Percentiles rank a stretch among this genome's conserved stretches.
phyloP scores from a whole-genome alignment of 768 basidiomycete genomes.

The Hygrophorus pudorinus region DNA sequence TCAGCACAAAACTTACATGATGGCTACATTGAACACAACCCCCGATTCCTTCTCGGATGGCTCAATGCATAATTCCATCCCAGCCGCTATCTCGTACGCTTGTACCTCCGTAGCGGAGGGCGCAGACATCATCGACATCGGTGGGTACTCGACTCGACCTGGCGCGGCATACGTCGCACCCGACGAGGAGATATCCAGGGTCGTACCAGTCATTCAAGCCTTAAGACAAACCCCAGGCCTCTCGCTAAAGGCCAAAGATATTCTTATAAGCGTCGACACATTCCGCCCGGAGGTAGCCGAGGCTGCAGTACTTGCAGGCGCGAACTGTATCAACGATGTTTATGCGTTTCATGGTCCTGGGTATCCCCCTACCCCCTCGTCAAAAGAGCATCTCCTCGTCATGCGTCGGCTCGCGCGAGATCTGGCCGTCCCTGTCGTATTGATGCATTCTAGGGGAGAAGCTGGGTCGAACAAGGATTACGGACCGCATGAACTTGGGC shows the following conservation, averaged over 20 bases:
- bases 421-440: conserved; percentile 65
- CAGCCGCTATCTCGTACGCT: conserved; percentile 46
- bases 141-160: conserved; percentile 90
- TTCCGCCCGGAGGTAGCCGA: conserved; percentile 78
- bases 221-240: conserved; percentile 29
- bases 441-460: conserved; percentile 93
- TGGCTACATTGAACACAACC: conserved; percentile 89
- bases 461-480: conserved; percentile 69
- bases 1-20: conserved; percentile 50
- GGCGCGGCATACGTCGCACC: conserved; percentile 54
- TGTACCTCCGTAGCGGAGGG: conserved; percentile 39
- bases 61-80: conserved; percentile 39
- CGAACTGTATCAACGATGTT: conserved; percentile 92
- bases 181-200: conserved; percentile 63
- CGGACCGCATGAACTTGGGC: conserved; percentile 27
- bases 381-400: conserved; percentile 31
- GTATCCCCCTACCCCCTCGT: conserved; percentile 21
- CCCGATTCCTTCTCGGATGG: conserved; percentile 98
- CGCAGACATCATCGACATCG: conserved; percentile 80
- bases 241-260: conserved; percentile 11
- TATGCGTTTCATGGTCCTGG: conserved; percentile 65
- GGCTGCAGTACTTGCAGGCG: conserved; percentile 69
- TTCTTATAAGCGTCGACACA: conserved; percentile 78
- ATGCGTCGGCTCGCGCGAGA: conserved; percentile 63
- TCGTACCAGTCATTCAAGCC: conserved; percentile 59